These are phyloP conservation scores for Alisma plantagoaquatica DNA, from an alignment of 106 monocot genomes.

Conservation along the genomic window DNA sequence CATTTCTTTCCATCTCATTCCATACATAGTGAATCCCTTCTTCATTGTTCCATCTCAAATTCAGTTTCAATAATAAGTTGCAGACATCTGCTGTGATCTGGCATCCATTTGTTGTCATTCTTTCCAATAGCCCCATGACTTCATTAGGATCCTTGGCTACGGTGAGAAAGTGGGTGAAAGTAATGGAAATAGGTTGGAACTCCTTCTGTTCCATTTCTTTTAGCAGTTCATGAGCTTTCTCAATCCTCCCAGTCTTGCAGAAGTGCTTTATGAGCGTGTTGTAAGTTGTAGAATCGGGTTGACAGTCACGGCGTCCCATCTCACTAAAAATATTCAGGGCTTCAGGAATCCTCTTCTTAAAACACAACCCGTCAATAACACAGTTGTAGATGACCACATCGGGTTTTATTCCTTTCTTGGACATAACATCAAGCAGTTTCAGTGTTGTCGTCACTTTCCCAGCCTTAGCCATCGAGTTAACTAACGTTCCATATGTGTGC, in stretches of 20 bases:
- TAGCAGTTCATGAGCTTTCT: constrained; percentile 62
- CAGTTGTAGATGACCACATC: constrained; percentile 73
- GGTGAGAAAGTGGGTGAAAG: constrained; percentile 62
- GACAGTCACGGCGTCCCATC: constrained; percentile 52
- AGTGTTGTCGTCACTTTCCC: constrained; percentile 54
- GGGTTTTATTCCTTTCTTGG: constrained; percentile 47
- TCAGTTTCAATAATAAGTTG: constrained; percentile 64
- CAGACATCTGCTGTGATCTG: constrained; percentile 37
- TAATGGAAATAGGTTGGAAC: constrained; percentile 47
- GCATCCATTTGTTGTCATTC: constrained; percentile 48
- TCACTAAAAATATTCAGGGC: constrained; percentile 73
- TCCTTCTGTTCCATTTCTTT: constrained; percentile 69
- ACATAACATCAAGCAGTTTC: constrained; percentile 62
- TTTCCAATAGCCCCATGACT: constrained; percentile 24
- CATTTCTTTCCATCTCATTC: constrained; percentile 66
- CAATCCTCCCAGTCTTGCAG: constrained; percentile 64
- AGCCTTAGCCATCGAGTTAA: constrained; percentile 63
- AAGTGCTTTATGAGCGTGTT: constrained; percentile 82
- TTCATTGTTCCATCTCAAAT: constrained; percentile 44
- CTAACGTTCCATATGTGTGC: constrained; percentile 71
- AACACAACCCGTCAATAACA: constrained; percentile 73
- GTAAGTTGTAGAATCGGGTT: constrained; percentile 65
- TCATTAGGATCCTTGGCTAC: constrained; percentile 38
- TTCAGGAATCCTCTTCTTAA: constrained; percentile 76
- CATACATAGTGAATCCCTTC: constrained; percentile 35